phyloP scores from a whole-genome alignment of 2,329 filamentous ascomycete species.

The Biscogniauxia sp. region DNA sequence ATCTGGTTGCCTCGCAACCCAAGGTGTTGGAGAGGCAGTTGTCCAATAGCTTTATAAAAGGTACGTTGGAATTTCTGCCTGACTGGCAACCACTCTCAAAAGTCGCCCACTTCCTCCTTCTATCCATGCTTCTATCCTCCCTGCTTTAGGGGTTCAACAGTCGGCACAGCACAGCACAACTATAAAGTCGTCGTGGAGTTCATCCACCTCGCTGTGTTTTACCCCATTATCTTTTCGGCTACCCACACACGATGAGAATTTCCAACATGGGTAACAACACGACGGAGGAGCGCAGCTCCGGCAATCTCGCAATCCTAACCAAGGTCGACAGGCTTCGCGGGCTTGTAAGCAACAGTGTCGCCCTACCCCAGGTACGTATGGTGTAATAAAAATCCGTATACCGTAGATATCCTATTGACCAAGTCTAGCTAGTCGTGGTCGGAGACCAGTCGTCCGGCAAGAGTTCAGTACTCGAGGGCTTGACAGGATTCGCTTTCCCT shows the following conservation, averaged over 20 bases:
- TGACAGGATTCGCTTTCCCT: conserved; percentile 50
- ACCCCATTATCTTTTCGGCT: neutral
- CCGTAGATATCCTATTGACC: conserved; percentile 26
- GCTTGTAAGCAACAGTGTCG: conserved; percentile 37
- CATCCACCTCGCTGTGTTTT: neutral
- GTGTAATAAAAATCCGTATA: conserved; percentile 16
- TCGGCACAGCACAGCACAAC: neutral
- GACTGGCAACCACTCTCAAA: neutral
- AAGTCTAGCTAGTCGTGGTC: conserved; percentile 70
- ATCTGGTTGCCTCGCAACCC: neutral
- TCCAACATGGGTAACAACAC: neutral
- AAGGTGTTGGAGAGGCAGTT: neutral
- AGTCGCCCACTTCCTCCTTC: neutral
- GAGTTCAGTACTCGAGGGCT: conserved; percentile 74
- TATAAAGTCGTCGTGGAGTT: neutral
- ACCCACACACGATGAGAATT: neutral
- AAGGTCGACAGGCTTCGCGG: conserved; percentile 43
- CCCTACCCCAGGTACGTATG: conserved; percentile 28
- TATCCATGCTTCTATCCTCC: neutral
- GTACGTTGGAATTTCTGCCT: neutral
- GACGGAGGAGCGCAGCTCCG: conserved; percentile 22
- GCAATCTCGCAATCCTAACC: conserved; percentile 28
- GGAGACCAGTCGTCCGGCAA: conserved; percentile 86
- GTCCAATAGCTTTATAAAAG: neutral
- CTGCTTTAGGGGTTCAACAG: neutral